A percentile compares a stretch with the other conserved stretches of the same genome.
phyloP scores from a whole-genome alignment of 176 grass and related monocot species.

The Eleusine coracana region DNA sequence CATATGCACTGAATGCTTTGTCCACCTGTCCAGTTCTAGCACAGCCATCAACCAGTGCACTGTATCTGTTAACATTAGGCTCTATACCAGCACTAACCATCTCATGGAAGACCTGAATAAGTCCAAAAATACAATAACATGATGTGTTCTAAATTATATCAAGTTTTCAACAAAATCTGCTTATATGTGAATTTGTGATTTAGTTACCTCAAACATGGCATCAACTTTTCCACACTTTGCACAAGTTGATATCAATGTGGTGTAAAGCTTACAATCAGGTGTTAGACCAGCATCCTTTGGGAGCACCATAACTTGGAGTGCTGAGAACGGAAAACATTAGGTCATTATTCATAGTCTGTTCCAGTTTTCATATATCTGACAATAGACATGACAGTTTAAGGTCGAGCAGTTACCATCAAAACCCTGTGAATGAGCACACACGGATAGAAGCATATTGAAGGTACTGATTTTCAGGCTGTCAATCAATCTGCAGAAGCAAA shows the following conservation, averaged over 20 bases:
- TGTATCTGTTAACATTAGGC: slow-evolving; percentile 93
- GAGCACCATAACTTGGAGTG: slow-evolving; percentile 85
- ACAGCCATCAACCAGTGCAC: slow-evolving; percentile 95
- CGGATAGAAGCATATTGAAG: slow-evolving; percentile 98
- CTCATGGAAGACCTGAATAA: slow-evolving; percentile 89
- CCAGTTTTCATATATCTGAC: slow-evolving; percentile 27
- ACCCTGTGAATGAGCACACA: slow-evolving; percentile 89
- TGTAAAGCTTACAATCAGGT: slow-evolving; percentile 98
- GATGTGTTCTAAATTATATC: slow-evolving; percentile 7
- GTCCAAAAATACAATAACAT: slow-evolving; percentile 17
- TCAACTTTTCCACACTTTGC: slow-evolving; percentile 98
- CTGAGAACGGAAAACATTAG: slow-evolving; percentile 50
- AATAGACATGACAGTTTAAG: slow-evolving; percentile 16
- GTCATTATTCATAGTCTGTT: slow-evolving; percentile 20
- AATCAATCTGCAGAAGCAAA: slow-evolving; percentile 84
- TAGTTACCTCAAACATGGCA: slow-evolving; percentile 95
- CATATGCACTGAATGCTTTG: slow-evolving; percentile 99
- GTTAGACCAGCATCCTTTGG: slow-evolving; percentile 88
- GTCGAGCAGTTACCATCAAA: slow-evolving; percentile 69
- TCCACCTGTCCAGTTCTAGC: slow-evolving; percentile 91
- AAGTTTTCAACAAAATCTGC: slow-evolving; percentile 30
- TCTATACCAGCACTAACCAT: slow-evolving; percentile 93
- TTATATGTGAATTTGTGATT: slow-evolving; percentile 12
- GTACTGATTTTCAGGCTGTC: slow-evolving; percentile 85
- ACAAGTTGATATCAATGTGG: slow-evolving; percentile 92